phyloP scores from a whole-genome alignment of 192 early-diverging fungal species.

The Cladochytrium replicatum region DNA sequence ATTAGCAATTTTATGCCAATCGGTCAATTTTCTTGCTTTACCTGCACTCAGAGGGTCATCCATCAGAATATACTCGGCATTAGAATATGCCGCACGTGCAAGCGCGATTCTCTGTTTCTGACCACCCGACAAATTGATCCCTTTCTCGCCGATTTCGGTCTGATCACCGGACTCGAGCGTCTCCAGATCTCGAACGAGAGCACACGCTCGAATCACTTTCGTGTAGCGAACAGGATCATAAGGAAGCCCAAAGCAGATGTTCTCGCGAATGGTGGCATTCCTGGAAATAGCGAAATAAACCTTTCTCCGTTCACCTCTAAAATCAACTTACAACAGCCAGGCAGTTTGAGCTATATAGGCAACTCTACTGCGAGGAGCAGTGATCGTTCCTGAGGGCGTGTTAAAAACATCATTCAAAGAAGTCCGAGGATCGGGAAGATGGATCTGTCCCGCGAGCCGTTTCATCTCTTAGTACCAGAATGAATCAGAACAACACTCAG shows the following conservation, averaged over 20 bases:
- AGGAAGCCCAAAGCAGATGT: constrained; percentile 65
- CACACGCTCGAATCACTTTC: constrained; percentile 63
- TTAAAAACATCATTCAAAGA: not conserved
- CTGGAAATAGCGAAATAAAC: no score
- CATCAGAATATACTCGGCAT: constrained; percentile 53
- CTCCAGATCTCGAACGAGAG: constrained; percentile 66
- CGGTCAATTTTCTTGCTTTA: no score
- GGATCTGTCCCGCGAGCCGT: not conserved
- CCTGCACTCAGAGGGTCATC: constrained; percentile 65
- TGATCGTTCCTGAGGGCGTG: not conserved
- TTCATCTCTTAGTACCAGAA: not conserved
- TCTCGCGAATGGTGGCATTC: constrained; percentile 41
- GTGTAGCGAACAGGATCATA: constrained; percentile 62
- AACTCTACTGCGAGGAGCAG: no score
- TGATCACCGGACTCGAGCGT: constrained; percentile 62
- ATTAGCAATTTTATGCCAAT: no score
- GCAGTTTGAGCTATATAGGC: constrained; percentile 8
- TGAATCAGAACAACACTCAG: not conserved
- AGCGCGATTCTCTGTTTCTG: constrained; percentile 69
- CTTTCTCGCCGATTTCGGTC: constrained; percentile 71
- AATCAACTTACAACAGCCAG: constrained; percentile 10
- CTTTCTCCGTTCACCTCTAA: no score
- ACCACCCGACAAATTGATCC: constrained; percentile 86
- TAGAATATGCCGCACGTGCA: constrained; percentile 78
- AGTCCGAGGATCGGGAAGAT: not conserved